Evolutionary conservation across 306 rosid genomes (phyloP).

Genomic region (Alnus glutinosa): DNA sequence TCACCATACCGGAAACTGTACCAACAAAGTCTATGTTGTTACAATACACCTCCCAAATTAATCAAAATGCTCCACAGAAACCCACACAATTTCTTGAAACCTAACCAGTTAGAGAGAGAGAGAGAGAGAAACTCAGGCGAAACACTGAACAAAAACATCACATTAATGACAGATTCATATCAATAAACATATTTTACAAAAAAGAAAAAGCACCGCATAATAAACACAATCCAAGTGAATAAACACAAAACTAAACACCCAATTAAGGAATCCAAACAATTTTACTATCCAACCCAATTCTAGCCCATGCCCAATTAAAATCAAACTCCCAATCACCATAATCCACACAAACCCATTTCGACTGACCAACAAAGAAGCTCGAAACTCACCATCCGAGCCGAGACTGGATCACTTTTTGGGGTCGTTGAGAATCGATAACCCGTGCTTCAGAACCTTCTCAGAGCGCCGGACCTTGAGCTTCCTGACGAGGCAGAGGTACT

Average conservation of each 20-base stretch:
- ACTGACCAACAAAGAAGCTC: not conserved
- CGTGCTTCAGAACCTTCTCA: slow-evolving; percentile 76
- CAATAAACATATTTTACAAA: not conserved
- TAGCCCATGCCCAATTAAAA: not conserved
- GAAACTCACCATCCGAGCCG: slow-evolving; percentile 69
- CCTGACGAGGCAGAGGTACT: slow-evolving; percentile 70
- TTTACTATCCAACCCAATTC: not conserved
- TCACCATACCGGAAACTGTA: too few relatives aligned
- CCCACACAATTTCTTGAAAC: not conserved
- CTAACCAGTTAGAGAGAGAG: not conserved
- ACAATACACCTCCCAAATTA: not conserved
- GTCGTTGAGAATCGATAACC: slow-evolving; percentile 81
- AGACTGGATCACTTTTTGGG: slow-evolving; percentile 68
- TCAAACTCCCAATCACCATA: slow-evolving; percentile 7
- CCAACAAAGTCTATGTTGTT: not conserved
- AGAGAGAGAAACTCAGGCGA: not conserved
- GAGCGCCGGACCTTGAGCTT: slow-evolving; percentile 93
- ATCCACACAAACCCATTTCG: slow-evolving; percentile 11
- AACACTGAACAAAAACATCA: not conserved
- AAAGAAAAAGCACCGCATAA: not conserved
- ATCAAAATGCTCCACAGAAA: not conserved
- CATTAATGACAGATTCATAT: not conserved
- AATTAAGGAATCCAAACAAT: not conserved
- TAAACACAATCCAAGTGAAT: slow-evolving; percentile 7
- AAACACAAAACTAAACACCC: not conserved